These are phyloP conservation scores for Mucor circinelloides DNA, from an alignment of 371 early-diverging fungal species.

Conservation along the genomic window DNA sequence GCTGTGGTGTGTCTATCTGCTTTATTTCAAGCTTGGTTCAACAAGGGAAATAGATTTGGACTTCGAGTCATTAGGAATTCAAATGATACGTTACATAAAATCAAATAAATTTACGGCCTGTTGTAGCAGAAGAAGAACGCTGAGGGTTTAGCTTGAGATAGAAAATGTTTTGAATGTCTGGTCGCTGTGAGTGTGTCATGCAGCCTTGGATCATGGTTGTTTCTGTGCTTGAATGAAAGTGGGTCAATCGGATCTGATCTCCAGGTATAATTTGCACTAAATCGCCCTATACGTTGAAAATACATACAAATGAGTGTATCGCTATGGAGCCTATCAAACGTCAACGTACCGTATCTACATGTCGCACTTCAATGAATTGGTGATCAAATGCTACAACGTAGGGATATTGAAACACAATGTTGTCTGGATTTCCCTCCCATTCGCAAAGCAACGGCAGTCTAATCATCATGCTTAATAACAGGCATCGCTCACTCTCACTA, in stretches of 20 bases:
- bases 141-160: constrained; percentile 10
- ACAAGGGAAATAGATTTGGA: constrained; percentile 38
- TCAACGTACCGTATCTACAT: constrained; percentile 74
- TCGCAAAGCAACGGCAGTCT: constrained; percentile 20
- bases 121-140: not conserved
- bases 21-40: constrained; percentile 15
- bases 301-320: constrained; percentile 2
- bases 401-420: constrained; percentile 72
- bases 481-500: not conserved
- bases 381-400: constrained; percentile 88
- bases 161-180: constrained; percentile 26
- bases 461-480: not conserved
- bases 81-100: constrained; percentile 19
- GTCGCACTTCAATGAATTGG: constrained; percentile 86
- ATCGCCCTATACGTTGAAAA: constrained; percentile 56
- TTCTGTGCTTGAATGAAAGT: constrained; percentile 15
- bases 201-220: constrained; percentile 28
- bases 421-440: constrained; percentile 64
- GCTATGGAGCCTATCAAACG: not conserved
- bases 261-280: constrained; percentile 54
- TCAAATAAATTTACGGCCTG: not conserved
- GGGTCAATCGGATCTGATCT: constrained; percentile 40
- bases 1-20: constrained; percentile 14
- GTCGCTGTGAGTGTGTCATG: constrained; percentile 27
- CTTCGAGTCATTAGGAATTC: constrained; percentile 15